Base-by-base conservation (phyloP, 2,329 filamentous ascomycete species). In the Aspergillus fischeri region DNA sequence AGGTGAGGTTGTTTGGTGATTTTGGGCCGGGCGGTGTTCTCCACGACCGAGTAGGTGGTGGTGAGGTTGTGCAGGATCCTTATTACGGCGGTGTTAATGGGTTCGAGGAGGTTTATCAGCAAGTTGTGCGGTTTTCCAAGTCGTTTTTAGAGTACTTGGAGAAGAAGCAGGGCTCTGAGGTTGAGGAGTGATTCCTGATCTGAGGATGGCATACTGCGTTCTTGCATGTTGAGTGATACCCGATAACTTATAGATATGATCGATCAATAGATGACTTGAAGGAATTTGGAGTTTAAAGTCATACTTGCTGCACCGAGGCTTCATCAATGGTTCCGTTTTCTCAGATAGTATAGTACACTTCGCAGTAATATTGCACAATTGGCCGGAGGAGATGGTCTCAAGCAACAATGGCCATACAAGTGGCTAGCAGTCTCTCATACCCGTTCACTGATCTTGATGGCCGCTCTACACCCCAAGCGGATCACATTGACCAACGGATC, bases 61-160 rank as follows among this genome's bases (percentile, higher is more conserved):
- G 83, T 21, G 90, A 96, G 77, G 83, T 90, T 50, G 86, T 97
- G 8, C 79, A 84, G 57, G 94, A 97, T 73, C 94, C 94, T 14
- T 99, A 97, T 77, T 97, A 97, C 73, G 92, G 91, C n/a, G 91
- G 85, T 11, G 77, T 80, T 3, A 83, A 90, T 64, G 92, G 91
- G 1, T 97, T 97, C 70, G 85, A 89, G 67, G 84, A 82, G 68
- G 91, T 92, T n/a, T 97, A 89, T 75, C 86, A 93, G 76, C 92
- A 97, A 80, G 88, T 88, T 61, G 78, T 81, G 58, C 80, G 88
- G 60, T 96, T 95, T 71, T 87, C 89, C 2, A 82, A 81, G 70
- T 91, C 89, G 55, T 92, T 97, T 67, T 66, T 96, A 62, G 80
- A 86, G 49, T 78, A 85, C 32, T 77, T 86, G 44, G 70, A 75